phyloP scores from a whole-genome alignment of 2,329 filamentous ascomycete species.

The Penicillium digitatum region DNA sequence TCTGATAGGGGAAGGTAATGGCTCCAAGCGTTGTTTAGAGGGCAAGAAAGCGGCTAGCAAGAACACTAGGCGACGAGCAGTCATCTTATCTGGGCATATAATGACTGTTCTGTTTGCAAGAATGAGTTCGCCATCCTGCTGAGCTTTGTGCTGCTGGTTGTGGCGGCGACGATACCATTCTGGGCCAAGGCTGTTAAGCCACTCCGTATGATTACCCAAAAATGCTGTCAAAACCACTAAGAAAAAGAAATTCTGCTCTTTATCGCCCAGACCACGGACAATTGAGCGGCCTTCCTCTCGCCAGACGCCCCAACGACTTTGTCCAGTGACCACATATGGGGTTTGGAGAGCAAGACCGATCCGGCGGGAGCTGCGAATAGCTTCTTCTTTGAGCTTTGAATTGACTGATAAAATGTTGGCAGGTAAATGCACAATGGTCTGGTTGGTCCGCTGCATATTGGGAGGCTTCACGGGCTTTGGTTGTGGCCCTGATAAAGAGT shows the following conservation, averaged over 20 bases:
- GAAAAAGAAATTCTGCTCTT: slow-evolving; percentile 58
- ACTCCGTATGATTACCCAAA: slow-evolving; percentile 58
- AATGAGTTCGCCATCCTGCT: slow-evolving; percentile 45
- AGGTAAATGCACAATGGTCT: slow-evolving; percentile 49
- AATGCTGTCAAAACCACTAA: slow-evolving; percentile 58
- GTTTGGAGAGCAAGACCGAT: slow-evolving; percentile 54
- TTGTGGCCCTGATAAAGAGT: slow-evolving; percentile 39
- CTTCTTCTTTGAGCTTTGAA: slow-evolving; percentile 47
- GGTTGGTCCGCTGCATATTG: slow-evolving; percentile 48
- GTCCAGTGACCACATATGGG: slow-evolving; percentile 55
- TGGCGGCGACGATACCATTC: slow-evolving; percentile 53
- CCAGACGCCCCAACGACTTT: slow-evolving; percentile 59
- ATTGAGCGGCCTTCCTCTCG: slow-evolving; percentile 58
- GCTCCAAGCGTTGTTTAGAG: slow-evolving; percentile 42
- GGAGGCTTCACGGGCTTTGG: slow-evolving; percentile 45
- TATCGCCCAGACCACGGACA: slow-evolving; percentile 51
- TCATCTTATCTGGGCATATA: slow-evolving; percentile 57
- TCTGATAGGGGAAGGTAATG: slow-evolving; percentile 37
- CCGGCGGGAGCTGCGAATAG: slow-evolving; percentile 47
- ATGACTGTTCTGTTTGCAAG: slow-evolving; percentile 55
- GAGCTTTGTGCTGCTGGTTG: slow-evolving; percentile 49
- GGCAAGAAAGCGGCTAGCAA: slow-evolving; percentile 57
- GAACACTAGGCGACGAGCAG: slow-evolving; percentile 55
- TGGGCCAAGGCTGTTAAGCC: slow-evolving; percentile 54
- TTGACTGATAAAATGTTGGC: slow-evolving; percentile 46